These are phyloP conservation scores for Haplographium delicatum DNA, from an alignment of 495 filamentous ascomycete genomes.

Conservation along the genomic window DNA sequence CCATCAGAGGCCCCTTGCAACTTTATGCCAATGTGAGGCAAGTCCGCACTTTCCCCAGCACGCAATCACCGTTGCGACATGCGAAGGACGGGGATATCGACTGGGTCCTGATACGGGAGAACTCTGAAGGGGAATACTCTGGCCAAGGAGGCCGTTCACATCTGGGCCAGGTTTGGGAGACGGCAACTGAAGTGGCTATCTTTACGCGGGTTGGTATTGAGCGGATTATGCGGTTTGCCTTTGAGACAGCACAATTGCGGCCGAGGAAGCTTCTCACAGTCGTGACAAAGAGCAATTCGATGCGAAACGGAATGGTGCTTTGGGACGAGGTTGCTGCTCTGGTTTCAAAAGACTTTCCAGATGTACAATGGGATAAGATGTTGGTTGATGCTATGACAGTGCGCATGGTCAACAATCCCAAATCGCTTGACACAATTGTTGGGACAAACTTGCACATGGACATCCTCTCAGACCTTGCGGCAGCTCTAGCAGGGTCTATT, in stretches of 20 bases:
- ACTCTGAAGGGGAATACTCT: conserved; percentile 54
- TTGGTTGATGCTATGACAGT: conserved; percentile 55
- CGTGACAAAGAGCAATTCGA: conserved; percentile 52
- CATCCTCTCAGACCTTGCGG: conserved; percentile 62
- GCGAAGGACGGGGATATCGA: conserved; percentile 37
- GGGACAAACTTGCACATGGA: conserved; percentile 53
- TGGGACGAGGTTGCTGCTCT: conserved; percentile 48
- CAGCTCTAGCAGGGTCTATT: conserved; percentile 78
- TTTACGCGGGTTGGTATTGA: conserved; percentile 49
- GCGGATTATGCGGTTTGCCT: conserved; percentile 51
- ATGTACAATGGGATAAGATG: conserved; percentile 52
- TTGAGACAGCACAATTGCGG: conserved; percentile 40
- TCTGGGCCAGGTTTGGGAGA: conserved; percentile 44
- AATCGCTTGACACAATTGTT: conserved; percentile 50
- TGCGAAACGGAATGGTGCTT: conserved; percentile 51
- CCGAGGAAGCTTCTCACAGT: conserved; percentile 47
- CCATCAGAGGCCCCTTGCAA: conserved; percentile 47
- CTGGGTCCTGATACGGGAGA: conserved; percentile 53
- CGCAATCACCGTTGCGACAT: conserved; percentile 41
- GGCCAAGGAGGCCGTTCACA: conserved; percentile 52
- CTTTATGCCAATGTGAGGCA: conserved; percentile 53
- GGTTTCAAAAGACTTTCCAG: conserved; percentile 41
- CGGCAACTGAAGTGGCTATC: conserved; percentile 49
- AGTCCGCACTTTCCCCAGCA: conserved; percentile 44
- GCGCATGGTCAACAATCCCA: conserved; percentile 48